These are phyloP conservation scores for Rhizopogon vulgaris DNA, from an alignment of 768 basidiomycete genomes.

Conservation along the genomic window DNA sequence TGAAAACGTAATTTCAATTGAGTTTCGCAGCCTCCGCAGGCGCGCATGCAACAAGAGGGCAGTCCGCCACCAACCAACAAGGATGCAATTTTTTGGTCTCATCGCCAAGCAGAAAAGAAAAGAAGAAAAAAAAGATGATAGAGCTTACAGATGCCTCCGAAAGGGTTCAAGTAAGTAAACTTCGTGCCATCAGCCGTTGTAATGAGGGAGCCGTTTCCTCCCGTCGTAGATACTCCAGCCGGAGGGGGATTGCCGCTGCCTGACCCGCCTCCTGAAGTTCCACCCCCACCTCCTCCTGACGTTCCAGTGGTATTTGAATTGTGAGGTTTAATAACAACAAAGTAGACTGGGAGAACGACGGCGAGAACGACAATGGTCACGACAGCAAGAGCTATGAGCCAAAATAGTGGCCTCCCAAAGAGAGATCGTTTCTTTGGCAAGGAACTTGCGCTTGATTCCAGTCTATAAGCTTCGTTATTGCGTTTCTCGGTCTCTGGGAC, in stretches of 20 bases:
- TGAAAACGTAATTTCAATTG: background rate
- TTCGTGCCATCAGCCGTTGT: constrained; percentile 60
- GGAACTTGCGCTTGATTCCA: background rate
- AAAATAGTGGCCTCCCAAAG: constrained; percentile 18
- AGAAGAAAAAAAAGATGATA: constrained; percentile 1
- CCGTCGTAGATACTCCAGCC: constrained; percentile 26
- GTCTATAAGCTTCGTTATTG: constrained; percentile 5
- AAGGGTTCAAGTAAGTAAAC: constrained; percentile 72
- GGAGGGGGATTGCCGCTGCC: constrained; percentile 8
- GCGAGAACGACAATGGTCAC: constrained; percentile 25
- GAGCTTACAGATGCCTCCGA: constrained; percentile 66
- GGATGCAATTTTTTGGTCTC: too few species aligned
- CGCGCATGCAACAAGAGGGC: background rate
- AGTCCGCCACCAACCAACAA: too few species aligned
- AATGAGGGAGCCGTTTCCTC: constrained; percentile 66
- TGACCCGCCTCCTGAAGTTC: constrained; percentile 3
- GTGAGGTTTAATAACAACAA: constrained; percentile 21
- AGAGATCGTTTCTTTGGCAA: constrained; percentile 12
- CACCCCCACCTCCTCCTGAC: background rate
- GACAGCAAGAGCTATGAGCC: constrained; percentile 23
- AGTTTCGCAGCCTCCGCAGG: background rate
- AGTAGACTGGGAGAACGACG: constrained; percentile 38
- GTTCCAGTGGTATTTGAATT: constrained; percentile 4
- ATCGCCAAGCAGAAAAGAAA: background rate
- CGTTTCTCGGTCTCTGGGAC: constrained; percentile 15